Evolutionary conservation across 352 stramenopile species (phyloP).

Genomic region (Phytopythium kandeliae): DNA sequence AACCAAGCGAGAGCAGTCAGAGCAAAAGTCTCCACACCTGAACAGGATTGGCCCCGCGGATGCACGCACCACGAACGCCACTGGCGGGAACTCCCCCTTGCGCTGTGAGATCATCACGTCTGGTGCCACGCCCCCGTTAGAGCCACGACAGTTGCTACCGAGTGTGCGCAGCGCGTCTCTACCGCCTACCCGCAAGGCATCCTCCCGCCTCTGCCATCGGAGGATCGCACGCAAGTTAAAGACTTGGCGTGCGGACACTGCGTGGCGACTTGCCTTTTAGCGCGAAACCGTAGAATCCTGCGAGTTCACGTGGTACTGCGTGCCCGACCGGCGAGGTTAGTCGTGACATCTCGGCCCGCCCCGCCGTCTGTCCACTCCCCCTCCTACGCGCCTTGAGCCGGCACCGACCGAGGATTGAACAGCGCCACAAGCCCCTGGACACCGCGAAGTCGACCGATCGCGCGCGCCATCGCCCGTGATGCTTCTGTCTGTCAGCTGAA

Average conservation of each 20-base stretch:
- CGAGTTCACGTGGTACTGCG: conserved; percentile 53
- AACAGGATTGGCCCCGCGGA: too few relatives aligned
- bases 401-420: conserved; percentile 51
- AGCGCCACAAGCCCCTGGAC: conserved; percentile 42
- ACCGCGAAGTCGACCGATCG: conserved; percentile 34
- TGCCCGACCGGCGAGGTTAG: too few relatives aligned
- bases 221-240: too few relatives aligned
- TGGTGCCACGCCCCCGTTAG: conserved; percentile 11
- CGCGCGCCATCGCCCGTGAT: conserved; percentile 12
- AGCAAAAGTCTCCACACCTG: too few relatives aligned
- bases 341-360: too few relatives aligned
- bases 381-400: conserved; percentile 25
- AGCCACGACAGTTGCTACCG: neutral
- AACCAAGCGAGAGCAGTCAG: neutral
- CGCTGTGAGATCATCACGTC: conserved; percentile 77
- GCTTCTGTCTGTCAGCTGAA: too few relatives aligned
- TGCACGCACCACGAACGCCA: conserved; percentile 35
- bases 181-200: conserved; percentile 42
- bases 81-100: conserved; percentile 56
- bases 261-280: conserved; percentile 24
- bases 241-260: too few relatives aligned
- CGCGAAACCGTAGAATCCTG: conserved; percentile 45
- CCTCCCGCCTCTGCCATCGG: conserved; percentile 28
- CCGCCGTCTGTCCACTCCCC: too few relatives aligned
- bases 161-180: too few relatives aligned